A percentile compares a stretch with the other conserved stretches of the same genome.
Conservation (phyloP, 352 stramenopile genomes). For the Globisporangium uncinulatum region DNA sequence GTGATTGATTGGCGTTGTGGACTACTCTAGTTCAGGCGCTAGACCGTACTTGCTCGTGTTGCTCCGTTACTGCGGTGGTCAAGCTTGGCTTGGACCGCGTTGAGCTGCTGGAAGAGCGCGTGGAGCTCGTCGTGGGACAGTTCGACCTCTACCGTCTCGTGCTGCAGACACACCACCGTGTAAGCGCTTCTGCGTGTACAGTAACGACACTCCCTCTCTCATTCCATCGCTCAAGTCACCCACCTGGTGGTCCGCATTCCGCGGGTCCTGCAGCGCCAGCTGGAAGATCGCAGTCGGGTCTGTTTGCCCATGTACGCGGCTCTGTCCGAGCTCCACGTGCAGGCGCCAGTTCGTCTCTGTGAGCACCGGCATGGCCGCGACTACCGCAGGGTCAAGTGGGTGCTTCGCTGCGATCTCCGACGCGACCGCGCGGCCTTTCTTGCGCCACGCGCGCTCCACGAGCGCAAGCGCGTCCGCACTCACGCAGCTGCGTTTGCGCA, state of each 20-base stretch:
- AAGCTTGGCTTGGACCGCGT: constrained; percentile 45
- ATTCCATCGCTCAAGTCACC: neutral
- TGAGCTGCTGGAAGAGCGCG: constrained; percentile 55
- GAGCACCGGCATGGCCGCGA: constrained; percentile 10
- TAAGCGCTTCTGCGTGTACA: neutral
- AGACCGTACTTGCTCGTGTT: neutral
- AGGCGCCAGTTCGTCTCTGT: constrained; percentile 42
- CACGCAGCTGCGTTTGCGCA: constrained; percentile 18
- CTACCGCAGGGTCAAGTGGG: constrained; percentile 6
- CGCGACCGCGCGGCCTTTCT: constrained; percentile 28
- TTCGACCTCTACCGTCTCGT: constrained; percentile 50
- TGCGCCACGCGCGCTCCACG: constrained; percentile 54
- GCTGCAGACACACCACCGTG: constrained; percentile 12
- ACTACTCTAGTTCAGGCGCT: neutral
- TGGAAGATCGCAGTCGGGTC: constrained; percentile 54
- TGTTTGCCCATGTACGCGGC: constrained; percentile 28
- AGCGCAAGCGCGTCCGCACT: constrained; percentile 19
- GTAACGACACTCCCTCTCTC: neutral
- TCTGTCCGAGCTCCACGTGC: constrained; percentile 49
- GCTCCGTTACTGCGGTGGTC: constrained; percentile 13
- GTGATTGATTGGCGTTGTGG: too few species aligned
- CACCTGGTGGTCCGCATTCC: neutral
- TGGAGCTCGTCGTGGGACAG: constrained; percentile 51
- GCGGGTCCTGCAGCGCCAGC: constrained; percentile 21
- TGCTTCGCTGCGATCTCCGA: constrained; percentile 10